A percentile compares a stretch with the other conserved stretches of the same genome.
phyloP scores from a whole-genome alignment of 75 land plant genomes.

The Pinus tabuliformis region DNA sequence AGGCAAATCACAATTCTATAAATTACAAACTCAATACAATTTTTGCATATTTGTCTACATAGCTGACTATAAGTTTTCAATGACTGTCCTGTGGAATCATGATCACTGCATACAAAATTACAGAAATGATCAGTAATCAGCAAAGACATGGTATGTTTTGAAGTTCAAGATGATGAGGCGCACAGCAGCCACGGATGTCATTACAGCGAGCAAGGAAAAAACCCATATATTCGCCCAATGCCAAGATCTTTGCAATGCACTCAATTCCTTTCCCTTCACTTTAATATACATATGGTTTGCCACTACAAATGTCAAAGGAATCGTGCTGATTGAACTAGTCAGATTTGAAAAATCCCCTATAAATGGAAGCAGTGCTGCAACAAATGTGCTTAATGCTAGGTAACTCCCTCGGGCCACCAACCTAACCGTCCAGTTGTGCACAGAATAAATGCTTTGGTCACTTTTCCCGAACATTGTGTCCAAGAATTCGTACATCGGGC shows the following conservation, averaged over 20 bases:
- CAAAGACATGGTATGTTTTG: conserved; percentile 59
- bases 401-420: conserved; percentile 60
- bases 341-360: conserved; percentile 80
- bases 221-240: conserved; percentile 69
- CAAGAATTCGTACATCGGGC: conserved; percentile 83
- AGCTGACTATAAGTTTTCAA: too few species aligned
- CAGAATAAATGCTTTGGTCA: conserved; percentile 29
- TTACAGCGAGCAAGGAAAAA: conserved; percentile 39
- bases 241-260: conserved; percentile 45
- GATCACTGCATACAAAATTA: too few species aligned
- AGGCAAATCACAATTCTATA: too few species aligned
- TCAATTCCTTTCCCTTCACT: conserved; percentile 47
- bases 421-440: conserved; percentile 39
- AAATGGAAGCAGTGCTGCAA: conserved; percentile 74
- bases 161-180: conserved; percentile 65
- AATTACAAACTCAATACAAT: too few species aligned
- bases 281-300: conserved; percentile 82
- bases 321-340: conserved; percentile 70
- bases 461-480: conserved; percentile 60
- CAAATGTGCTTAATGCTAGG: conserved; percentile 52
- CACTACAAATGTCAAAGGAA: conserved; percentile 74
- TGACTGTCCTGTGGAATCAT: too few species aligned
- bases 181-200: conserved; percentile 53
- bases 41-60: too few species aligned
- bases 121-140: conserved; percentile 33